Base-by-base conservation (phyloP, 2,329 filamentous ascomycete genomes). In the Fusarium sp. region DNA sequence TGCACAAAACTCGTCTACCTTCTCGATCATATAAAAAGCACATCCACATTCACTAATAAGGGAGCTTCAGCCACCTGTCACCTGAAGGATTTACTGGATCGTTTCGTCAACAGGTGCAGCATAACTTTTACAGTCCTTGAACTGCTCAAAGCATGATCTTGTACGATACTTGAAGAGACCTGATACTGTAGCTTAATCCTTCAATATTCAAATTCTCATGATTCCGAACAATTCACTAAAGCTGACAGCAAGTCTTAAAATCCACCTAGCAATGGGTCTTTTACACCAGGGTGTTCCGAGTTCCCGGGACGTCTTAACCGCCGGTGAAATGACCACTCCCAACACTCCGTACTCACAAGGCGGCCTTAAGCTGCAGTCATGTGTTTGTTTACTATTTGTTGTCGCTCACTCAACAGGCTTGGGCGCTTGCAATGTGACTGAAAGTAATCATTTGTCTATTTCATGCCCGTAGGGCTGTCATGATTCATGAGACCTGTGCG, bases 361-460 rank as follows among this genome's bases (percentile, higher is more conserved):
- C 48, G 19, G 37, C 41, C 41, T 20, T 8, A 48, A 47, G 23
- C 32, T 64, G 48, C 45, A 54, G 30, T 22, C 30, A 14, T 54
- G 32, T 27, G 40, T 47, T 60, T 20, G n/a, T 37, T 27, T n/a
- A 22, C 22, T 23, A 27, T 50, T 33, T 37, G 51, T 35, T 55
- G 27, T 46, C 48, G 14, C 14, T 33, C 4, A 40, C 22, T 41
- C 19, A 15, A 50, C 43, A 27, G 20, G 11, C 19, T 13, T 25
- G 11, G 43, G 67, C 67, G 60, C 67, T 65, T 68, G 33, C 13
- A 40, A 22, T 37, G 19, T 11, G n/a, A 22, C 20, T 5, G 22
- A 9, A 50, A 32, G 23, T 13, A 46, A 58, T 44, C 33, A 53
- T 54, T 64, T 52, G 58, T 70, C 67, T 71, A 62, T 67, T 68